Evolutionary conservation across 2,329 filamentous ascomycete genomes (phyloP).

Genomic region (Geoglossum cookeanum): DNA sequence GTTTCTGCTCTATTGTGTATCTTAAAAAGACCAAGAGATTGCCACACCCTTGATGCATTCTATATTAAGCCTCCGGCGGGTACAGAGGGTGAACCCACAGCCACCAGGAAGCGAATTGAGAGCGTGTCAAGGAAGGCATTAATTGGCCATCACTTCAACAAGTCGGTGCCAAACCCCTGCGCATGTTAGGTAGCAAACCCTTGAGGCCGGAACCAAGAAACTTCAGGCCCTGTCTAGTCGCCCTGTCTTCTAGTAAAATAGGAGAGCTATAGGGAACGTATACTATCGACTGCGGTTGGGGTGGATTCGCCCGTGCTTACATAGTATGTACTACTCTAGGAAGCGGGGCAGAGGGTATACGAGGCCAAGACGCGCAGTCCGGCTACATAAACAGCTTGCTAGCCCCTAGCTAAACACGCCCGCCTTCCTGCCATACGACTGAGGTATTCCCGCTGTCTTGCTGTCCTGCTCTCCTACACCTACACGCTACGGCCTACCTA

Average conservation of each 20-base stretch:
- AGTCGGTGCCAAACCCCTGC: too few species aligned
- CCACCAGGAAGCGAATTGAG: neutral
- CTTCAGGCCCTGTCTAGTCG: too few species aligned
- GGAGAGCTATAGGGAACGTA: too few species aligned
- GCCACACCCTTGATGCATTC: neutral
- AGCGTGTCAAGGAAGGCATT: too few species aligned
- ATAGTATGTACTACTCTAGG: neutral
- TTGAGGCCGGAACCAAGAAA: too few species aligned
- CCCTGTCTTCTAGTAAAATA: too few species aligned
- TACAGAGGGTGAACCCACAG: neutral
- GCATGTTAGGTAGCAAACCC: too few species aligned
- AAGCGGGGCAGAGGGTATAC: neutral
- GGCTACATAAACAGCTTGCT: neutral
- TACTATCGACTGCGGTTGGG: neutral
- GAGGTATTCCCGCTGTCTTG: neutral
- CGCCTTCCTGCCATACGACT: neutral
- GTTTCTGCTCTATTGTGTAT: neutral
- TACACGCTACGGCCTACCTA: too few species aligned
- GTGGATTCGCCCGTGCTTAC: neutral
- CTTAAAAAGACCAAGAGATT: neutral
- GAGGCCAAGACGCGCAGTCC: neutral
- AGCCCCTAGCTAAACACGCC: neutral
- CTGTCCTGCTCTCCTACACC: too few species aligned
- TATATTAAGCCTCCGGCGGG: neutral
- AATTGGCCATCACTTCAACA: too few species aligned